phyloP scores from a whole-genome alignment of 2,329 filamentous ascomycete genomes.

The Apiospora marii region DNA sequence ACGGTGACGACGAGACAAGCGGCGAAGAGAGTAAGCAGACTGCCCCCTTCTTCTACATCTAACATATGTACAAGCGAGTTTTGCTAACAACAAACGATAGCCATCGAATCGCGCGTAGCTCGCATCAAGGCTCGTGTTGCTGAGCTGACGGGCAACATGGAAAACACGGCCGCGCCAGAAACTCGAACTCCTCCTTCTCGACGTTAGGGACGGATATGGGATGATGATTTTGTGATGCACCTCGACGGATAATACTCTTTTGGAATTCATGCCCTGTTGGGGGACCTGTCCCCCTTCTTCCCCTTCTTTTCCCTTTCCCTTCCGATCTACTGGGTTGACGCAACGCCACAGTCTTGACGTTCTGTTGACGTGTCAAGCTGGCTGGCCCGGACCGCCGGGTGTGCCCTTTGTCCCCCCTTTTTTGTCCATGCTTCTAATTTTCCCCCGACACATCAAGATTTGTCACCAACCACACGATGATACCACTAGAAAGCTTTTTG shows the following conservation, averaged over 20 bases:
- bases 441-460: conserved; percentile 30
- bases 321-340: background rate
- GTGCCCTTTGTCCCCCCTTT: background rate
- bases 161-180: conserved; percentile 53
- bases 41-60: background rate
- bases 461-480: conserved; percentile 39
- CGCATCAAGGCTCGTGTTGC: conserved; percentile 98
- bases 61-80: background rate
- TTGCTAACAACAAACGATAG: conserved; percentile 55
- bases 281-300: background rate
- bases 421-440: conserved; percentile 31
- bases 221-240: conserved; percentile 35
- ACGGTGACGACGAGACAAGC: conserved; percentile 86
- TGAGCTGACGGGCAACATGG: conserved; percentile 88
- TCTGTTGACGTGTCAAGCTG: background rate
- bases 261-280: background rate
- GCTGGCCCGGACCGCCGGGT: conserved; percentile 1
- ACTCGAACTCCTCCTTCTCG: conserved; percentile 44
- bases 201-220: conserved; percentile 43
- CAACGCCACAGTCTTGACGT: conserved; percentile 7
- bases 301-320: background rate
- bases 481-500: conserved; percentile 44
- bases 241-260: conserved; percentile 20
- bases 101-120: conserved; percentile 94
- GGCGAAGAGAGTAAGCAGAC: conserved; percentile 70